Base-by-base conservation (phyloP, 2,329 filamentous ascomycete genomes). In the Exserohilum rostratum region DNA sequence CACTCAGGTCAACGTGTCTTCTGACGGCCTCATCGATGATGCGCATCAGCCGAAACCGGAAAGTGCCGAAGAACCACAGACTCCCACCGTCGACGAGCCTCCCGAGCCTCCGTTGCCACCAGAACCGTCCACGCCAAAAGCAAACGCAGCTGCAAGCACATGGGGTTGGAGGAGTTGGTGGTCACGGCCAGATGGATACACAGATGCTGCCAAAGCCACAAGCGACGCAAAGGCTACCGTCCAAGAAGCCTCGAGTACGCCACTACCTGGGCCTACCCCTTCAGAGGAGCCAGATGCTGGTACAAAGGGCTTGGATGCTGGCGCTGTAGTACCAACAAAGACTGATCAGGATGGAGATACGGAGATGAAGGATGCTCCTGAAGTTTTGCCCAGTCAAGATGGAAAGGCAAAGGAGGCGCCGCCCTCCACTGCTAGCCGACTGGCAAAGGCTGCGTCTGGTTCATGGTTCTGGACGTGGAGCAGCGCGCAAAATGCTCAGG, bases 401-500 rank as follows among this genome's bases (percentile, higher is more conserved):
- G 57, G 49, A 13, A 57, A 68, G 17, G 46, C 60, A 22, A 62
- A 65, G 43, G 63, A 68, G 43, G 52, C 57, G 2, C 35, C 61
- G 11, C 42, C 52, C 22, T 33, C 53, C 29, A 45, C 31, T 7
- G 53, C 50, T 17, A 56, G 57, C 37, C 27, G 55, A 3, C 48
- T 66, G 17, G 39, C 62, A 17, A 66, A 55, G 18, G 64, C 58
- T 39, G 51, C 66, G 6, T 62, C 66, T 20, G 65, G 70, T 34
- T 79, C 79, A 10, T 82, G 80, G 80, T 82, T 82, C 57, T 77
- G 79, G 59, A 58, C 76, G 6, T 82, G 80, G 80, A 82, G 79
- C 55, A 79, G 57, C 37, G 69, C 77, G 18, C 79, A 82, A 57
- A 82, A 81, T 59, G 67, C 68, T 3, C 62, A 70, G 52, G 57